These are phyloP conservation scores for Aspergillus candidus DNA, from an alignment of 2,329 filamentous ascomycete species.

Conservation along the genomic window DNA sequence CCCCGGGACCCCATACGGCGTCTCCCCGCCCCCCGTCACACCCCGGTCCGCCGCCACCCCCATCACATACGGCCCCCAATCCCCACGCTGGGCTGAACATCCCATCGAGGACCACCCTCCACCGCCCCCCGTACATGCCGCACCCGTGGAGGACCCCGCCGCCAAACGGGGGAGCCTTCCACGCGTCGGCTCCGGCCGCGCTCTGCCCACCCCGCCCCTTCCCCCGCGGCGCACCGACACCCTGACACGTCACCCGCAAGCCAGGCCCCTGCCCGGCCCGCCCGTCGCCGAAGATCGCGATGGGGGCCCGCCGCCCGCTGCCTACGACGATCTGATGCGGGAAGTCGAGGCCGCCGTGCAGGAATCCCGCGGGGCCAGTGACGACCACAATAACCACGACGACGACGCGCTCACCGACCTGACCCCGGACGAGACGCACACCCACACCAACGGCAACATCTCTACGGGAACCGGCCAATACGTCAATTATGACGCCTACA, in stretches of 20 bases:
- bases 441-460: constrained; percentile 45
- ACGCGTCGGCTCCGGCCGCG: constrained; percentile 30
- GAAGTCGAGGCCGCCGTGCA: constrained; percentile 51
- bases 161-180: constrained; percentile 23
- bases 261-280: constrained; percentile 54
- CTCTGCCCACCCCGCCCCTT: constrained; percentile 45
- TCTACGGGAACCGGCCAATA: constrained; percentile 41
- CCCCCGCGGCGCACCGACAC: constrained; percentile 49
- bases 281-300: constrained; percentile 42
- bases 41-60: constrained; percentile 21
- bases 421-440: constrained; percentile 41
- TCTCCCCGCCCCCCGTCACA: constrained; percentile 19
- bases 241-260: constrained; percentile 50
- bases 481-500: constrained; percentile 45
- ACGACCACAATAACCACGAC: constrained; percentile 1
- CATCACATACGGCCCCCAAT: constrained; percentile 18
- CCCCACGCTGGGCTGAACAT: constrained; percentile 18
- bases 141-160: constrained; percentile 21
- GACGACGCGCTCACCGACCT: constrained; percentile 7
- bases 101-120: constrained; percentile 28
- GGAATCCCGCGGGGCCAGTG: constrained; percentile 15
- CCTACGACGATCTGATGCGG: constrained; percentile 35
- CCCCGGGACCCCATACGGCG: constrained; percentile 22
- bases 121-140: constrained; percentile 27
- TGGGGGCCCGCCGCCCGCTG: constrained; percentile 19